Evolutionary conservation across 2,329 filamentous ascomycete genomes (phyloP).

Genomic region (Colletotrichum sp.): DNA sequence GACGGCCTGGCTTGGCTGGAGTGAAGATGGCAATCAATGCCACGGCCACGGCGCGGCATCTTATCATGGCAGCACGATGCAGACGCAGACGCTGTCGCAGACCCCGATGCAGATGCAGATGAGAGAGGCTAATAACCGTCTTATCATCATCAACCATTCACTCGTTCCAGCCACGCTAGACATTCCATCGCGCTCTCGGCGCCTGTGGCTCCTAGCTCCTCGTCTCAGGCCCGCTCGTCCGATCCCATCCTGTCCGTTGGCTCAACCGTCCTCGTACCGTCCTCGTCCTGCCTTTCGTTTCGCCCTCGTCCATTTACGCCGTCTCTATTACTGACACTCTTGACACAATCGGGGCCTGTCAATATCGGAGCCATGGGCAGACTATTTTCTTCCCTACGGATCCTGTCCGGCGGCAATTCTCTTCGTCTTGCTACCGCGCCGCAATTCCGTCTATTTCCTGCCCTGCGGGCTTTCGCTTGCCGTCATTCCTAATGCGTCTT

Average conservation of each 20-base stretch:
- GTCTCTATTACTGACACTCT: neutral
- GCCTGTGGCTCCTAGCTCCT: neutral
- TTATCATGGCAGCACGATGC: conserved; percentile 7
- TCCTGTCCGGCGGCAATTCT: neutral
- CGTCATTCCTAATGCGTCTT: conserved; percentile 10
- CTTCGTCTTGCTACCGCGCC: neutral
- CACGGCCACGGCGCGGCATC: neutral
- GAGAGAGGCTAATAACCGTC: neutral
- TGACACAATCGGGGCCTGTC: neutral
- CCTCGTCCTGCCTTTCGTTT: too few species aligned
- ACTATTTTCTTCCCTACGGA: neutral
- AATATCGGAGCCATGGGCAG: neutral
- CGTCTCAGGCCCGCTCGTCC: neutral
- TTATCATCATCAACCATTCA: neutral
- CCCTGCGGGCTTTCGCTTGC: neutral
- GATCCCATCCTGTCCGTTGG: neutral
- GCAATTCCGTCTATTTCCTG: neutral
- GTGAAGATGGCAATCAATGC: neutral
- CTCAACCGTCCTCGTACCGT: too few species aligned
- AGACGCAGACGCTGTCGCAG: neutral
- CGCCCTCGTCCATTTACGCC: neutral
- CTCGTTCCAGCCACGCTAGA: neutral
- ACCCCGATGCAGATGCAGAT: neutral
- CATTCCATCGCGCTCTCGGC: conserved; percentile 3
- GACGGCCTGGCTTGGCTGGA: neutral